These are phyloP conservation scores for Hypoxylon fragiforme DNA, from an alignment of 495 filamentous ascomycete genomes.

Conservation along the genomic window DNA sequence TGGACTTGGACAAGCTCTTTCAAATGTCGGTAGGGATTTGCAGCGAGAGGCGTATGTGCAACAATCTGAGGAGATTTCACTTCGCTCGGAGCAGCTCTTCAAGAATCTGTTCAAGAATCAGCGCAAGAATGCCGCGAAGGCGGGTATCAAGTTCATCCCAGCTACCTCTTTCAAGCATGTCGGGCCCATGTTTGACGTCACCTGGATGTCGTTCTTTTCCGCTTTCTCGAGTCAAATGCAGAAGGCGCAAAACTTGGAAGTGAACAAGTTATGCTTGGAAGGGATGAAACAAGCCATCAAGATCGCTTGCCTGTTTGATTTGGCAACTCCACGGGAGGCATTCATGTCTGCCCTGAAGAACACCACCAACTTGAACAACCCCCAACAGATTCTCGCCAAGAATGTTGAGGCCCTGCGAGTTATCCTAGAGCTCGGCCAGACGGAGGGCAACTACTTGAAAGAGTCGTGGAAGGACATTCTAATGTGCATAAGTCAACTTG, in stretches of 20 bases:
- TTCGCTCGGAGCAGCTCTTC: conserved; percentile 74
- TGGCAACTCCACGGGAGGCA: conserved; percentile 86
- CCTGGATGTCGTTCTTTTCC: conserved; percentile 98
- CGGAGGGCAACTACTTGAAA: conserved; percentile 86
- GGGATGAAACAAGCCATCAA: conserved; percentile 91
- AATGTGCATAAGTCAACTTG: conserved; percentile 93
- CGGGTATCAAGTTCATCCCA: conserved; percentile 78
- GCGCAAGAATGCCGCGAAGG: conserved; percentile 70
- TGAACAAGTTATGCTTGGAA: conserved; percentile 89
- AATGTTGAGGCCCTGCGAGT: conserved; percentile 93
- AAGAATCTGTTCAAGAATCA: conserved; percentile 87
- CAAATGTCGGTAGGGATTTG: conserved; percentile 86
- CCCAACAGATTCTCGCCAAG: conserved; percentile 93
- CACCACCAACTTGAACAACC: conserved; percentile 92
- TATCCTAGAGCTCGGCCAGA: conserved; percentile 86
- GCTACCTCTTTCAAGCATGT: conserved; percentile 93
- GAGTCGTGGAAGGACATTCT: conserved; percentile 94
- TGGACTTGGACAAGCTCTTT: conserved; percentile 84
- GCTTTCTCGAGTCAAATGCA: conserved; percentile 89
- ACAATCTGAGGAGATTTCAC: conserved; percentile 86
- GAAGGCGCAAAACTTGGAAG: conserved; percentile 86
- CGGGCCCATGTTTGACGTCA: conserved; percentile 98
- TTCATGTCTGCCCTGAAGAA: conserved; percentile 94
- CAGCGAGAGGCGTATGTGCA: conserved; percentile 92
- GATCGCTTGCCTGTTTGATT: conserved; percentile 90